Base-by-base conservation (phyloP, 176 grass and related monocot genomes). In the Carex cristatella region DNA sequence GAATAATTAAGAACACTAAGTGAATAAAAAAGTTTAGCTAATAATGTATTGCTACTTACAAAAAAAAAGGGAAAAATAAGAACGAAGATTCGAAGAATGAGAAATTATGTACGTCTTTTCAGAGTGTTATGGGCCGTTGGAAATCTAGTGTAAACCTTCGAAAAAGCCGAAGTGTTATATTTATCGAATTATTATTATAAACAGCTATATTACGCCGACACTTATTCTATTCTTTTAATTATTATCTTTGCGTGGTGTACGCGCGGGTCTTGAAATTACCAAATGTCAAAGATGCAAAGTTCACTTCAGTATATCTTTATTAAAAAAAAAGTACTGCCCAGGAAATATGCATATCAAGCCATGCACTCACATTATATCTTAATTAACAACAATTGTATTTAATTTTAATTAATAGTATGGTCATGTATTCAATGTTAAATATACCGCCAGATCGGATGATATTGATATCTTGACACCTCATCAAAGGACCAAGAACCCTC, bases 201-300 rank as follows among this genome's bases (percentile, higher is more conserved):
- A 23, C 23, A 23, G 23, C 23, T 23, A 23, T 23, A 23, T 0
- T 23, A 23, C 23, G 23, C 23, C 23, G 23, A 23, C 23, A 23
- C 23, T 23, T 23, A 23, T 23, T 23, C 23, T 23, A 0, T 23
- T 23, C 23, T 23, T 23, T 23, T 23, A 23, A 23, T 23, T 23
- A 23, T 23, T 23, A 23, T 23, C 23, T 23, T 23, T 23, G 71
- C 46, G 71, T 53, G 71, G 19, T 54, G 72, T 19, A 71, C 3
- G 72, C 23, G 23, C 23, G 23, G 9, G 7, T 53, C 70, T 51
- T 5, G n/a, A 80, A 79, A 80, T 61, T 79, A 61, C 57, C 78
- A 60, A 80, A 61, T 80, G 78, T 80, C 78, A 38, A 80, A 80
- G 78, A 80, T 79, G 48, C 51, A 80, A 80, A 80, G 56, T 57